Evolutionary conservation across 441 rosid genomes (phyloP).

Genomic region (Flueggea neowawraea): DNA sequence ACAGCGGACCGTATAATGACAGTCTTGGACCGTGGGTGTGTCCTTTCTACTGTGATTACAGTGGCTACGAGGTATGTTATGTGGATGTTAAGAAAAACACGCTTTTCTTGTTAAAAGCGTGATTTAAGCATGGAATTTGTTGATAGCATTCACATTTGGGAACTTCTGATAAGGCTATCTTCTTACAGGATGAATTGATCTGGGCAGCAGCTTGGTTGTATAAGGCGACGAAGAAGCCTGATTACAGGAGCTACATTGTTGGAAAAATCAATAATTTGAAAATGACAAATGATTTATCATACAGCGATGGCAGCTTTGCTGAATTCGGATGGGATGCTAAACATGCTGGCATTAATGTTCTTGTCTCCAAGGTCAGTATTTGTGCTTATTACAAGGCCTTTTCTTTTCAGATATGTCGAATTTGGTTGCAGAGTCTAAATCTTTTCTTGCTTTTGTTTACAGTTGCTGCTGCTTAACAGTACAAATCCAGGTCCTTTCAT

Average conservation of each 20-base stretch:
- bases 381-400: slow-evolving; percentile 11
- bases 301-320: slow-evolving; percentile 60
- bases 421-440: no score
- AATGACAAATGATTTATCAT: slow-evolving; percentile 36
- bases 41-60: slow-evolving; percentile 81
- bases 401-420: background rate
- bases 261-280: slow-evolving; percentile 32
- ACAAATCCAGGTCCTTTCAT: slow-evolving; percentile 16
- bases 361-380: slow-evolving; percentile 62
- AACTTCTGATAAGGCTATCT: slow-evolving; percentile 44
- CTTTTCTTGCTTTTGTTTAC: background rate
- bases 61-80: slow-evolving; percentile 65
- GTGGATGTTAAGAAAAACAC: no score
- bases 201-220: slow-evolving; percentile 96
- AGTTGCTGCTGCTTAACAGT: slow-evolving; percentile 16
- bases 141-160: no score
- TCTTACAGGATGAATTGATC: slow-evolving; percentile 80
- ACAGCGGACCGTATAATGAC: slow-evolving; percentile 76
- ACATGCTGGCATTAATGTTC: slow-evolving; percentile 81
- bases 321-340: slow-evolving; percentile 95
- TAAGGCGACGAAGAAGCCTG: slow-evolving; percentile 55
- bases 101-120: slow-evolving; percentile 9
- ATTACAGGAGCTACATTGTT: slow-evolving; percentile 46
- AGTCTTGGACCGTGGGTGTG: slow-evolving; percentile 48
- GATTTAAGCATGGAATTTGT: no score